phyloP scores from a whole-genome alignment of 768 basidiomycete genomes.

The Nidularia pulvinata region DNA sequence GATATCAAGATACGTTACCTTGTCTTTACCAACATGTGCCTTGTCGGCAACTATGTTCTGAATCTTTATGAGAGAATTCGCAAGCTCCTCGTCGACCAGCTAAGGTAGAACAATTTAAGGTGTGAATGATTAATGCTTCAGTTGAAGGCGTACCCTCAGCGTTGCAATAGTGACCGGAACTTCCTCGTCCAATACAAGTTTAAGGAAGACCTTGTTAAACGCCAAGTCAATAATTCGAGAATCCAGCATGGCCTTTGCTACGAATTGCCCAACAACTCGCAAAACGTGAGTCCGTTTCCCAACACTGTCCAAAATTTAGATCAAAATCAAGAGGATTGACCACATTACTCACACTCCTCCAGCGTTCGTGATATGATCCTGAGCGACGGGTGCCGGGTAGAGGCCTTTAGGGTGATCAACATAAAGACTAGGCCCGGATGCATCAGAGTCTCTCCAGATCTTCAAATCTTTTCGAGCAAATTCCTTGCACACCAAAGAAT shows the following conservation, averaged over 20 bases:
- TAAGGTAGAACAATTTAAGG: conserved; percentile 20
- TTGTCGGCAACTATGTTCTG: conserved; percentile 61
- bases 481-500: conserved; percentile 95
- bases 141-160: conserved; percentile 56
- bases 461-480: conserved; percentile 88
- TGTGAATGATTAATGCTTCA: background rate
- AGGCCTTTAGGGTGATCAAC: conserved; percentile 87
- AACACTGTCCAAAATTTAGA: conserved; percentile 5
- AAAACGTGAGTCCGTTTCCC: conserved; percentile 88
- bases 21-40: conserved; percentile 42
- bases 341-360: conserved; percentile 64
- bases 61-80: conserved; percentile 82
- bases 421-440: conserved; percentile 56
- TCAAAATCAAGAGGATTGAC: background rate
- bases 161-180: conserved; percentile 83
- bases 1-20: conserved; percentile 31
- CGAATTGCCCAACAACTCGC: conserved; percentile 92
- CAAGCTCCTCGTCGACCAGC: conserved; percentile 86
- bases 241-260: conserved; percentile 96
- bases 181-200: conserved; percentile 84
- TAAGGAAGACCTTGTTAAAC: conserved; percentile 95
- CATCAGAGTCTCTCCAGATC: conserved; percentile 90
- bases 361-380: conserved; percentile 68
- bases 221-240: conserved; percentile 96
- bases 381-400: conserved; percentile 83